Conservation (phyloP, 2,329 filamentous ascomycete genomes). For the Xylariales sp. region DNA sequence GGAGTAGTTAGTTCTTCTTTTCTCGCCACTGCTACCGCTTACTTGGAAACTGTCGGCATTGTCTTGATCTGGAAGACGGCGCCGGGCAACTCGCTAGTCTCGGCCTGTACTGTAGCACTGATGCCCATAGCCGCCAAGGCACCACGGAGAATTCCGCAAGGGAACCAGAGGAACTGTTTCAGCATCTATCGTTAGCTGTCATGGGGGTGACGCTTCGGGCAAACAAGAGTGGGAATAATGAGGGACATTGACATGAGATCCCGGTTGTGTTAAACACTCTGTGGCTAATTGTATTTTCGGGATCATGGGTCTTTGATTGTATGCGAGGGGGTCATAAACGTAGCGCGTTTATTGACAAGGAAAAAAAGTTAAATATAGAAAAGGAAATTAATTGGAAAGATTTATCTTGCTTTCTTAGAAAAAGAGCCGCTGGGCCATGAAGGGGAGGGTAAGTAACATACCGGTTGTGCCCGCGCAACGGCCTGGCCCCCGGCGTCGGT, state of each 20-base stretch:
- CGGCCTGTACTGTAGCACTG: conserved; percentile 89
- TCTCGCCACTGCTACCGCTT: neutral
- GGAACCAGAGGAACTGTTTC: conserved; percentile 88
- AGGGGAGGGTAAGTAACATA: conserved; percentile 58
- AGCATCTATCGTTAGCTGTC: neutral
- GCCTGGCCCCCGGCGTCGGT: conserved; percentile 80
- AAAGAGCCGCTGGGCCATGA: neutral
- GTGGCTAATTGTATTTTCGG: too few species aligned
- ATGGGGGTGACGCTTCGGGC: neutral
- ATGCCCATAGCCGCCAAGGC: conserved; percentile 94
- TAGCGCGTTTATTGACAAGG: too few species aligned
- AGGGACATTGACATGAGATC: conserved; percentile 9
- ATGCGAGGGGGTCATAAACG: too few species aligned
- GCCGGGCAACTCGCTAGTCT: conserved; percentile 84
- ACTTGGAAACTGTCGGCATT: conserved; percentile 58
- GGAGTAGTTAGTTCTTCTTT: neutral
- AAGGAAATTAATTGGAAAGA: conserved; percentile 19
- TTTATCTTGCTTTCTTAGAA: neutral
- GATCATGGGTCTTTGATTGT: too few species aligned
- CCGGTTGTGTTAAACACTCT: too few species aligned
- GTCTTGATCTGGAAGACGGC: conserved; percentile 98
- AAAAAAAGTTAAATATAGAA: conserved; percentile 14
- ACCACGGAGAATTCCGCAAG: conserved; percentile 90
- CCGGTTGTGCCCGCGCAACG: conserved; percentile 79
- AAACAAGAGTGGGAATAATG: neutral